Percentiles rank a stretch among this genome's conserved stretches.
Evolutionary conservation across 2,329 filamentous ascomycete genomes (phyloP).

Genomic region (Drechslerella dactyloides): DNA sequence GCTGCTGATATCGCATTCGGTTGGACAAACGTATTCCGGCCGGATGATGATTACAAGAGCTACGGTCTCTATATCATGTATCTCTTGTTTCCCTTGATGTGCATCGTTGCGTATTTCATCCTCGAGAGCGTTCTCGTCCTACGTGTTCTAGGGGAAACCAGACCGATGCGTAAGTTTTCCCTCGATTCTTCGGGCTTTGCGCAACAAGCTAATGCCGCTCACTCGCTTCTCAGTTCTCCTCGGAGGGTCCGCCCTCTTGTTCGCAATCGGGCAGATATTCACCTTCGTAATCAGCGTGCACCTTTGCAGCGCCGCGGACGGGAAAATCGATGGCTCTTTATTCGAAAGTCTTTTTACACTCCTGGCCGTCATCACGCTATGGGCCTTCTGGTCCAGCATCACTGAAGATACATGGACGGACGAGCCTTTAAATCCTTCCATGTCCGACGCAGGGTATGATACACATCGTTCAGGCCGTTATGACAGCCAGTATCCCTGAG

Average conservation of each 20-base stretch:
- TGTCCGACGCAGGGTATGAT: conserved; percentile 41
- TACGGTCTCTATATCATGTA: conserved; percentile 88
- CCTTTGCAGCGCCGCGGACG: conserved; percentile 80
- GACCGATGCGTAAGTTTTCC: conserved; percentile 78
- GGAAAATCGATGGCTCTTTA: conserved; percentile 88
- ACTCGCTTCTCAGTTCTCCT: conserved; percentile 49
- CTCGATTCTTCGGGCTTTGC: background rate
- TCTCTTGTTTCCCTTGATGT: conserved; percentile 84
- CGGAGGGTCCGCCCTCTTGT: conserved; percentile 72
- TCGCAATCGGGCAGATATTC: conserved; percentile 92
- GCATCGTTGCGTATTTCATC: conserved; percentile 84
- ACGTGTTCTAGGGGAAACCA: conserved; percentile 80
- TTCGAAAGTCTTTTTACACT: conserved; percentile 95
- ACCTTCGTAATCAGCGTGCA: conserved; percentile 91
- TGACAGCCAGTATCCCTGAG: conserved; percentile 34
- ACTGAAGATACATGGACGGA: conserved; percentile 96
- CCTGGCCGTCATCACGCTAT: conserved; percentile 79
- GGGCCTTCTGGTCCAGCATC: conserved; percentile 98
- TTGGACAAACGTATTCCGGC: conserved; percentile 80
- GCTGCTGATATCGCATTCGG: conserved; percentile 87
- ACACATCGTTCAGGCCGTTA: conserved; percentile 42
- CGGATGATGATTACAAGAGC: conserved; percentile 71
- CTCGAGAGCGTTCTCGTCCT: conserved; percentile 85
- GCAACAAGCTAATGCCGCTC: background rate
- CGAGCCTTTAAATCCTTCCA: conserved; percentile 56